These are phyloP conservation scores for Microbotryum saponariae DNA, from an alignment of 1,284 basidiomycete genomes.

Conservation along the genomic window DNA sequence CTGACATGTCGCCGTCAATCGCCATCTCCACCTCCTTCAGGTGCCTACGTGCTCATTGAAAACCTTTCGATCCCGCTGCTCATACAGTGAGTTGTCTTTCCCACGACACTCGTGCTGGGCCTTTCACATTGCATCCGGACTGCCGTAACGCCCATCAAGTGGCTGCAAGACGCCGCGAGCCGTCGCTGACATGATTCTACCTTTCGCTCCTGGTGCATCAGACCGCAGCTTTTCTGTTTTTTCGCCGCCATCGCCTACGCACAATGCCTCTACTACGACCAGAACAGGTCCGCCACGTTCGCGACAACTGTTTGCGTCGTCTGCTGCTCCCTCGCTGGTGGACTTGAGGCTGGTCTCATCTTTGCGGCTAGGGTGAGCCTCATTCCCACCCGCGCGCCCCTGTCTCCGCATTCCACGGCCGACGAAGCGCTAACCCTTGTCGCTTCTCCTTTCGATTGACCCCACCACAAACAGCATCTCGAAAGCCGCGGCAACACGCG, in stretches of 20 bases:
- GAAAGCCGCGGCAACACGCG: slow-evolving; percentile 1
- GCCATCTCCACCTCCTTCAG: no score
- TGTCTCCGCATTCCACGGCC: neutral
- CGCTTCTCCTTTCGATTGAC: no score
- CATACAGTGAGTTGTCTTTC: slow-evolving; percentile 6
- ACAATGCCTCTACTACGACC: slow-evolving; percentile 19
- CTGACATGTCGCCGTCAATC: no score
- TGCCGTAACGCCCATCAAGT: no score
- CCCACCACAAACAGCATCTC: neutral
- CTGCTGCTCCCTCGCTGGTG: slow-evolving; percentile 5
- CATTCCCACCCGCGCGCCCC: neutral
- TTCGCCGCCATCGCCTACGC: slow-evolving; percentile 13
- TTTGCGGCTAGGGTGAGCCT: slow-evolving; percentile 10
- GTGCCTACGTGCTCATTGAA: slow-evolving; percentile 3
- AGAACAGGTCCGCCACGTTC: neutral
- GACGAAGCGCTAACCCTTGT: no score
- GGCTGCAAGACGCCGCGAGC: neutral
- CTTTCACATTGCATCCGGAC: no score
- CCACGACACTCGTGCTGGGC: no score
- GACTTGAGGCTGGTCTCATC: slow-evolving; percentile 9
- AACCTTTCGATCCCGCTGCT: slow-evolving; percentile 12
- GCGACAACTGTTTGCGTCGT: neutral
- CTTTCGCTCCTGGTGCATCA: neutral
- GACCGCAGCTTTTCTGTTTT: slow-evolving; percentile 15
- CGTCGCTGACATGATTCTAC: neutral